Evolutionary conservation across 805 yeast genomes (phyloP).

Genomic region (Nakazawaea wyomingensis): DNA sequence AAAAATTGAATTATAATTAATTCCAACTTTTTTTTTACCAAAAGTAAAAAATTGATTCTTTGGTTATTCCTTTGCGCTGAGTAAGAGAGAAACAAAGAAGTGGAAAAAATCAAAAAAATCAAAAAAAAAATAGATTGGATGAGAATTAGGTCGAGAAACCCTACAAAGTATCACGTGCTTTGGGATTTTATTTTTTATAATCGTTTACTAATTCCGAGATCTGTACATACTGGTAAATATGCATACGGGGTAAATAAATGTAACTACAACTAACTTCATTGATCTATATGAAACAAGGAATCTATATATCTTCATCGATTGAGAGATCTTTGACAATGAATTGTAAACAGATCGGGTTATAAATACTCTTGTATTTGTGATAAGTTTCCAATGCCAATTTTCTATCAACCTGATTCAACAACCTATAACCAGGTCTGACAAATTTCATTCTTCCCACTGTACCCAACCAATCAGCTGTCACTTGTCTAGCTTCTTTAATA

Average conservation of each 20-base stretch:
- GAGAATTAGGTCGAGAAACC: background rate
- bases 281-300: too few relatives aligned
- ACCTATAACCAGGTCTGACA: constrained; percentile 78
- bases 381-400: constrained; percentile 64
- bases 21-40: background rate
- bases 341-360: constrained; percentile 81
- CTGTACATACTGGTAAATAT: too few relatives aligned
- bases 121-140: background rate
- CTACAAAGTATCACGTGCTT: background rate
- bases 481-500: constrained; percentile 38
- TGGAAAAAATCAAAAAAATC: too few relatives aligned
- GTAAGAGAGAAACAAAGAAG: too few relatives aligned
- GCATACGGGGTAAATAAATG: too few relatives aligned
- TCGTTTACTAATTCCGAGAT: too few relatives aligned
- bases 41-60: background rate
- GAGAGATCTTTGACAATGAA: constrained; percentile 83
- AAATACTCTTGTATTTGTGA: constrained; percentile 47
- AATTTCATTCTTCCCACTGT: constrained; percentile 94
- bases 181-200: background rate
- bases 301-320: too few relatives aligned
- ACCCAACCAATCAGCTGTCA: constrained; percentile 78
- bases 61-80: background rate
- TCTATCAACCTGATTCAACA: constrained; percentile 59
- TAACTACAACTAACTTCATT: too few relatives aligned
- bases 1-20: background rate